Base-by-base conservation (phyloP, 352 stramenopile genomes). In the Plasmopara halstedii region DNA sequence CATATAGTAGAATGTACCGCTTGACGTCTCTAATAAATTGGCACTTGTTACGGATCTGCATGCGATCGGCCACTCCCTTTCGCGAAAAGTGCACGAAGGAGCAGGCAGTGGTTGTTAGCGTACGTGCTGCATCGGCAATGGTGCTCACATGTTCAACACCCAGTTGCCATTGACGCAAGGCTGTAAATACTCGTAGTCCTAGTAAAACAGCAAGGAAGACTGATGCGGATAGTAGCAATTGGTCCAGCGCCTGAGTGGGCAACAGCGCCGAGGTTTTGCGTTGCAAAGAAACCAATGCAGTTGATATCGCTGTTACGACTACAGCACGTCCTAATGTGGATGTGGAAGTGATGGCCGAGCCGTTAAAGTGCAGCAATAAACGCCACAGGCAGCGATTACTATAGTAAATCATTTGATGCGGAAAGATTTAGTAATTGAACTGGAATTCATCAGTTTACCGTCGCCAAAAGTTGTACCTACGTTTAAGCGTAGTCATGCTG, bases 1-100 rank as follows among this genome's bases (percentile, higher is more conserved):
- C 52, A 21, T 83, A 83, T 19, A 73, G 50, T 29, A 85, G 36
- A 42, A 75, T 57, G 33, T 77, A 71, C n/a, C 73, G 67, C 56
- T 80, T 78, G 13, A 85, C 53, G 48, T 83, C 68, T 17, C 58
- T 55, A 37, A 85, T 60, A 31, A 81, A 72, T 41, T 75, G 58
- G n/a, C 57, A 67, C 45, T 79, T 79, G 50, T 58, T 67, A 29
- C 52, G 54, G 40, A 64, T 64, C 46, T 72, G 57, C 10, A 47
- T 40, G 47, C 45, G 43, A 27, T 72, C 59, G 25, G 56, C 60
- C 20, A 55, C 44, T 9, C 42, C 47, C 21, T 70, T 68, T 43
- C 64, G 64, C 0, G 61, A 70, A 36, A 76, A 74, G 40, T 68
- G 66, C 43, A 72, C 53, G 41, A 74, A 74, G n/a, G 63, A 50